phyloP scores from a whole-genome alignment of 2,329 filamentous ascomycete genomes.

The Monilinia laxa region DNA sequence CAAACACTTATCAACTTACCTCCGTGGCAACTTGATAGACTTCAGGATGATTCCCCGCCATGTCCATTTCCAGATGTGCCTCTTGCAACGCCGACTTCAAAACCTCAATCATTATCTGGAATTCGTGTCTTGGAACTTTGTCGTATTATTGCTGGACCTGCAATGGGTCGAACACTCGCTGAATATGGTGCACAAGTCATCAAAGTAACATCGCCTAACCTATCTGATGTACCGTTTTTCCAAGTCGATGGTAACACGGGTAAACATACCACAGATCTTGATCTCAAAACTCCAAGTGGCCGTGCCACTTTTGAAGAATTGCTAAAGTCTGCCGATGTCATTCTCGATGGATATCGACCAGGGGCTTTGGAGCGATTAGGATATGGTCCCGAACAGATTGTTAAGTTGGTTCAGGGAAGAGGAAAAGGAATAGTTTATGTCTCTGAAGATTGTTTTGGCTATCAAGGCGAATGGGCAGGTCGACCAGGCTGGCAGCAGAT shows the following conservation, averaged over 20 bases:
- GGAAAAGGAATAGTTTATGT: conserved; percentile 66
- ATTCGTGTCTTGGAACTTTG: conserved; percentile 74
- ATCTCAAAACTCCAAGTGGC: conserved; percentile 57
- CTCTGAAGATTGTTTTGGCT: conserved; percentile 71
- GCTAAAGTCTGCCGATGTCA: conserved; percentile 60
- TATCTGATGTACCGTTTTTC: conserved; percentile 72
- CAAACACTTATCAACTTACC: conserved; percentile 44
- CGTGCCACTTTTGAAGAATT: conserved; percentile 57
- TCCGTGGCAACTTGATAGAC: conserved; percentile 49
- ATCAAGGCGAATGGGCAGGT: conserved; percentile 59
- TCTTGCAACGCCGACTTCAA: conserved; percentile 27
- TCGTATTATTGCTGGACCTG: conserved; percentile 74
- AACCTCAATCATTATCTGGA: conserved; percentile 48
- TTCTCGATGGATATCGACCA: conserved; percentile 69
- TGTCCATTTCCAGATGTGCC: conserved; percentile 44
- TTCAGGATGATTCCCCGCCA: conserved; percentile 46
- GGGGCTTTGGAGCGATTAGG: conserved; percentile 63
- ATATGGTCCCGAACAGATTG: conserved; percentile 57
- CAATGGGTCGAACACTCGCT: conserved; percentile 68
- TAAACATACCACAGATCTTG: conserved; percentile 64
- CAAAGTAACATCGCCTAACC: conserved; percentile 65
- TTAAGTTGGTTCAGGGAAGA: conserved; percentile 52
- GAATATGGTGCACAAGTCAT: conserved; percentile 74
- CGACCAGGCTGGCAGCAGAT: conserved; percentile 72
- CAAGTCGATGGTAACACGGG: conserved; percentile 72